A percentile compares a stretch with the other conserved stretches of the same genome.
phyloP scores from a whole-genome alignment of 2,329 filamentous ascomycete species.

The Mollisia scopiformis region DNA sequence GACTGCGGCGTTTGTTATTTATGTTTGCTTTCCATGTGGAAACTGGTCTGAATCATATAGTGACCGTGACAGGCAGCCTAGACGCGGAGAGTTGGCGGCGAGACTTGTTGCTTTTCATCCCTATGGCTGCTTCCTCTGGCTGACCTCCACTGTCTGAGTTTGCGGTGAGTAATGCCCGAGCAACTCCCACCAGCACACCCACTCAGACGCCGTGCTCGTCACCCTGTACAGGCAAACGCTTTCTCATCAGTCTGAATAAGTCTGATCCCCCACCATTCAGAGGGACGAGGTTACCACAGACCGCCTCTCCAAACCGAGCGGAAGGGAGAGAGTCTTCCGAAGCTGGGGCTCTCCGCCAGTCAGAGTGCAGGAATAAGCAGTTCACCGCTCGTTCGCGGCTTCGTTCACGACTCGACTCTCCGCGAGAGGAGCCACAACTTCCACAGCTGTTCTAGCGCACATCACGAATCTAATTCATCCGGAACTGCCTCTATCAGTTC shows the following conservation, averaged over 20 bases:
- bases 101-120: not conserved
- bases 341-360: not conserved
- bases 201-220: not conserved
- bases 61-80: not conserved
- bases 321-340: not conserved
- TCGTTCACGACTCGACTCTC: not conserved
- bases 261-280: constrained; percentile 5
- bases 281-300: not conserved
- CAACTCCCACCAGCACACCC: not conserved
- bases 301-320: not conserved
- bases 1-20: constrained; percentile 10
- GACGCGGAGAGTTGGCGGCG: not conserved
- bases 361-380: not conserved
- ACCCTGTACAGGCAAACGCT: not conserved
- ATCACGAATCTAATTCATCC: not conserved
- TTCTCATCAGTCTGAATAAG: not conserved
- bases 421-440: not conserved
- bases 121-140: not conserved
- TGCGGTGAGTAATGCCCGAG: not conserved
- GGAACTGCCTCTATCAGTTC: not conserved
- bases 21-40: constrained; percentile 7
- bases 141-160: not conserved
- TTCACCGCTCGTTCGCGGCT: not conserved
- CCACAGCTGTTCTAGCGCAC: not conserved
- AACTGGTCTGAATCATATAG: constrained; percentile 10